A percentile compares a stretch with the other conserved stretches of the same genome.
Evolutionary conservation across 352 stramenopile species (phyloP).

Genomic region (Pilasporangium apinafurcum): DNA sequence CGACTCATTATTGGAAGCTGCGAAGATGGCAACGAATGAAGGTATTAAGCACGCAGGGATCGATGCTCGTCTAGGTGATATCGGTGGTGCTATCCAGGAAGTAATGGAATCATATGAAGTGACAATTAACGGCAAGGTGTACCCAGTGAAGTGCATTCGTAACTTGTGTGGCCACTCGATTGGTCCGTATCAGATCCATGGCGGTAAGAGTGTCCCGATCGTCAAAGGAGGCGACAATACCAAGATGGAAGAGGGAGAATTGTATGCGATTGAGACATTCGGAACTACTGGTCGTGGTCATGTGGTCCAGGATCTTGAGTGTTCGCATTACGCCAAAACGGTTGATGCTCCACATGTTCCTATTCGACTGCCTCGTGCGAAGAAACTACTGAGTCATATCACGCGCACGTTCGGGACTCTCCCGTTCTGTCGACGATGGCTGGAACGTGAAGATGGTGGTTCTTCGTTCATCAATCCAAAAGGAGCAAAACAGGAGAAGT

Average conservation of each 20-base stretch:
- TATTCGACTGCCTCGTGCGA: slow-evolving; percentile 86
- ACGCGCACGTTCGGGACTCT: slow-evolving; percentile 99
- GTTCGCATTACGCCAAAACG: slow-evolving; percentile 97
- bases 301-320: slow-evolving; percentile 94
- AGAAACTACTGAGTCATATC: slow-evolving; percentile 96
- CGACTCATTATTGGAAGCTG: slow-evolving; percentile 84
- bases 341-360: slow-evolving; percentile 94
- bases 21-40: slow-evolving; percentile 87
- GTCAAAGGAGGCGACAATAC: slow-evolving; percentile 90
- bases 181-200: slow-evolving; percentile 95
- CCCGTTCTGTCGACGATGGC: slow-evolving; percentile 96
- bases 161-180: slow-evolving; percentile 99
- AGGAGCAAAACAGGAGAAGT: slow-evolving; percentile 97
- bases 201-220: slow-evolving; percentile 96
- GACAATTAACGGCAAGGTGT: slow-evolving; percentile 93
- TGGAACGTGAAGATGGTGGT: slow-evolving; percentile 96
- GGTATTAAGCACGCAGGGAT: slow-evolving; percentile 89
- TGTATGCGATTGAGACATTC: slow-evolving; percentile 98
- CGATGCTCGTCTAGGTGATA: slow-evolving; percentile 92
- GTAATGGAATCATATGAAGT: slow-evolving; percentile 98
- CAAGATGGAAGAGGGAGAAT: slow-evolving; percentile 97
- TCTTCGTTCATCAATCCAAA: slow-evolving; percentile 90
- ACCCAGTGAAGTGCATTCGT: slow-evolving; percentile 93
- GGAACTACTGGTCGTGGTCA: slow-evolving; percentile 83
- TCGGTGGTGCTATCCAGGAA: slow-evolving; percentile 94